phyloP scores from a whole-genome alignment of 257 asterid species.

The Linaria vulgaris region DNA sequence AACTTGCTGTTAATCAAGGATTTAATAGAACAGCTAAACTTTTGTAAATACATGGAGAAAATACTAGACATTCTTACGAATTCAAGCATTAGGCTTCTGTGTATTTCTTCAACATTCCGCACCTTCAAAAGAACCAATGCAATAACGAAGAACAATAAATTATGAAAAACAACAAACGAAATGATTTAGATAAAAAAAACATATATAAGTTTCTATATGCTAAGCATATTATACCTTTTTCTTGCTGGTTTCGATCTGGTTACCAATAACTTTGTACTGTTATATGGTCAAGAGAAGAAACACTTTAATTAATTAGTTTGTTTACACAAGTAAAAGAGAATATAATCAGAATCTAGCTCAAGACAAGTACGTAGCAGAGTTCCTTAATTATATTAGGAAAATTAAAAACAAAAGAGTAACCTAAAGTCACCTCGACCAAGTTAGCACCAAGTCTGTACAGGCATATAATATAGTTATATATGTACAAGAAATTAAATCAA shows the following conservation, averaged over 20 bases:
- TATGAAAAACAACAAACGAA: background rate
- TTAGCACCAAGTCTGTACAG: too few relatives aligned
- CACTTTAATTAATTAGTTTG: too few relatives aligned
- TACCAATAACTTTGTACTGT: conserved; percentile 63
- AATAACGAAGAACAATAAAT: background rate
- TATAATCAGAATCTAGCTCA: too few relatives aligned
- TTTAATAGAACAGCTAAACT: background rate
- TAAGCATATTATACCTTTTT: conserved; percentile 60
- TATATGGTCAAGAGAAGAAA: background rate
- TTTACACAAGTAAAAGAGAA: too few relatives aligned
- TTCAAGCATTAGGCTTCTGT: conserved; percentile 61
- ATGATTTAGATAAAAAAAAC: background rate
- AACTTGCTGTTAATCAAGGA: background rate
- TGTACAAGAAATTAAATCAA: too few relatives aligned
- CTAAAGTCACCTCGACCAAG: too few relatives aligned
- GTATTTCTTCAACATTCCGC: conserved; percentile 79
- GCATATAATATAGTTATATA: too few relatives aligned
- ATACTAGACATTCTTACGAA: conserved; percentile 46
- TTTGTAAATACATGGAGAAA: background rate
- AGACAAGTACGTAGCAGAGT: too few relatives aligned
- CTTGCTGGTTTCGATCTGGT: conserved; percentile 65
- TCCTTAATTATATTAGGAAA: too few relatives aligned
- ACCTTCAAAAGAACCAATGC: conserved; percentile 38
- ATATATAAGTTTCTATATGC: background rate
- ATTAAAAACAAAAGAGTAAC: too few relatives aligned